Base-by-base conservation (phyloP, 768 basidiomycete species). In the Trametes elegans region DNA sequence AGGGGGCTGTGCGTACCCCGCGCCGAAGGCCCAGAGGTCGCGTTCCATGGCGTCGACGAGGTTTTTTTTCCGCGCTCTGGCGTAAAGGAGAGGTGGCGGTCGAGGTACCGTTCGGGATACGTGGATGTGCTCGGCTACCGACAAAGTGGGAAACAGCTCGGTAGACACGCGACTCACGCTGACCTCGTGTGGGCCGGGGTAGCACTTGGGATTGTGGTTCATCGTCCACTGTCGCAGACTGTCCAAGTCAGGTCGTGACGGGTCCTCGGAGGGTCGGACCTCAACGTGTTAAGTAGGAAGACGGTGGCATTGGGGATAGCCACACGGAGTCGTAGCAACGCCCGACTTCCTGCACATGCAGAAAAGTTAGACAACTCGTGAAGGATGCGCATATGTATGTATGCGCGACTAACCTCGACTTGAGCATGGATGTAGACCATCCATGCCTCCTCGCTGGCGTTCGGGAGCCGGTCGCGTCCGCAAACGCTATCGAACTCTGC, bases 11-110 rank as follows among this genome's bases (percentile, higher is more conserved):
- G 64, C 71, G 28, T 59, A 80, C 78, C 78, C 79, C 1, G 66
- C 77, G 16, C 79, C 79, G 48, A 78, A 80, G 63, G 72, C 71
- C 79, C 79, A 80, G 52, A 79, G 76, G 54, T 80, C 79, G 38
- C 78, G 72, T 48, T 80, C 68, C 57, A 69, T 68, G 7, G 76
- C 67, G 54, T 79, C 68, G 3, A 70, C 43, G 23, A 74, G 62
- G 36, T 77, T 75, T 13, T 78, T 50, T 79, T 77, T 1, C 73
- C 72, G 21, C 71, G n/a, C n/a, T n/a, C n/a, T n/a, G n/a, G n/a
- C n/a, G n/a, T n/a, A n/a, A n/a, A 71, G 19, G 68, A 64, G 7
- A 67, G 67, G 0, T 57, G 52, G 53, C 79, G 75, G 19, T 68
- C 63, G 28, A 79, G 53, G 62, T 74, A 80, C 3, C 78, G 71